Base-by-base conservation (phyloP, 306 rosid genomes). In the Cyclanthera cordifolia region DNA sequence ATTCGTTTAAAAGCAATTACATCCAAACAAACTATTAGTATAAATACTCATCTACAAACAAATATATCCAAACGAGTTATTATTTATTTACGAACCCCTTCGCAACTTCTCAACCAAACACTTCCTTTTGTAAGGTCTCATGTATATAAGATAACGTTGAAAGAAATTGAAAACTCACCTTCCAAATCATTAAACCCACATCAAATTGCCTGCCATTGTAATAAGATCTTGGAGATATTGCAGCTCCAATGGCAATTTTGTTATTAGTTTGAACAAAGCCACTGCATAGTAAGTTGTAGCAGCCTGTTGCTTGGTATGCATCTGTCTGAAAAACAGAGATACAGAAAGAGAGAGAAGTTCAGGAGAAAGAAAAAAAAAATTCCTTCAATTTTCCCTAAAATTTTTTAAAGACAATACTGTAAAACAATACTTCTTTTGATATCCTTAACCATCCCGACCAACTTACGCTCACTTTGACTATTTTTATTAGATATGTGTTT, bases 301-400 rank as follows among this genome's bases (percentile, higher is more conserved):
- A 94, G 68, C 99, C 99, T 25, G 99, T 94, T 34, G 95, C 87
- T 85, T 83, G 95, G 75, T 94, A 94, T 81, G 99, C 97, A 82
- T 94, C 99, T 48, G 91, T 82, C 99, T 94, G 82, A 54, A 75
- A 69, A n/a, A 74, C 53, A 0, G 53, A 7, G 48, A 5, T n/a
- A 72, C 17, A 0, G 49, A 45, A 3, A 45, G 16, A 45, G 3
- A 43, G 3, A 43, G 48, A 34, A 57, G 34, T 54, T 54, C 34
- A 30, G 8, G 28, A 11, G 21, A 10, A 21, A 9, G 7, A 34
- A 34, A 16, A 50, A 17, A 17, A 6, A 1, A 23, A 30, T 4
- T 30, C 0, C 6, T 34, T 25, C 0, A 59, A 4, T 37, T 54
- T 54, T 24, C 6, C 25, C 30, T 54, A 24, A 7, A 25, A 23